Percentiles rank a stretch among this genome's conserved stretches.
Evolutionary conservation across 1,284 basidiomycete genomes (phyloP).

Genomic region (Porogramme epimiltina): DNA sequence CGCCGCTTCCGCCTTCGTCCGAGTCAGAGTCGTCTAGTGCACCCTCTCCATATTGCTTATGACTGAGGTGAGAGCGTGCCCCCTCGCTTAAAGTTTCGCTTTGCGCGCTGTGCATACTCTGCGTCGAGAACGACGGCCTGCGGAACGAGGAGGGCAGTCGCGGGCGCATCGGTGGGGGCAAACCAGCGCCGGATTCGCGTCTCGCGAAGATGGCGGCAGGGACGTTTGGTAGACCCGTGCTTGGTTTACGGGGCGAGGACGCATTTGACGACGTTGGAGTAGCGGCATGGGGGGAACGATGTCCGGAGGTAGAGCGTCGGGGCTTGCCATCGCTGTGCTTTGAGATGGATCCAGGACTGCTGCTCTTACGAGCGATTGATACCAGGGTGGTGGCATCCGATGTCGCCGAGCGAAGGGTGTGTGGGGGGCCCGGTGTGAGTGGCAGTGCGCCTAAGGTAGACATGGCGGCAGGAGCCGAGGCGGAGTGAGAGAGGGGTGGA

Average conservation of each 20-base stretch:
- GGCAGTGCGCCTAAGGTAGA: conserved; percentile 26
- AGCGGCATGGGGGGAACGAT: conserved; percentile 25
- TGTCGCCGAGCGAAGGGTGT: conserved; percentile 23
- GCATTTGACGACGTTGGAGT: conserved; percentile 53
- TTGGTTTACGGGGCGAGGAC: conserved; percentile 56
- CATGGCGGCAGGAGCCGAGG: conserved; percentile 46
- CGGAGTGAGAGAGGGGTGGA: conserved; percentile 39
- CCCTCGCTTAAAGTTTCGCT: conserved; percentile 25
- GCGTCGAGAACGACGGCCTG: conserved; percentile 28
- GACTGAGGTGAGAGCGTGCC: conserved; percentile 24
- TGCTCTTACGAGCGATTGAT: conserved; percentile 6
- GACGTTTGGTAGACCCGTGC: conserved; percentile 45
- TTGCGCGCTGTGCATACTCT: conserved; percentile 26
- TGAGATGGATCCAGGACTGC: conserved; percentile 23
- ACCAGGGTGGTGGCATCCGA: conserved; percentile 8
- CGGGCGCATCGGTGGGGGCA: conserved; percentile 21
- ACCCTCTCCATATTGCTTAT: conserved; percentile 72
- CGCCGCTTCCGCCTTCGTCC: conserved; percentile 41
- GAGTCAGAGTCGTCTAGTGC: conserved; percentile 77
- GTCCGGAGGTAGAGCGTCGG: conserved; percentile 18
- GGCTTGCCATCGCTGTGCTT: conserved; percentile 20
- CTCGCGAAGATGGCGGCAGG: conserved; percentile 32
- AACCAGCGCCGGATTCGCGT: conserved; percentile 24
- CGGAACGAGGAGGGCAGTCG: conserved; percentile 25
- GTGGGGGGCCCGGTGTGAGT: neutral